These are phyloP conservation scores for Tolypocladium sp. DNA, from an alignment of 2,329 filamentous ascomycete species.

Conservation along the genomic window DNA sequence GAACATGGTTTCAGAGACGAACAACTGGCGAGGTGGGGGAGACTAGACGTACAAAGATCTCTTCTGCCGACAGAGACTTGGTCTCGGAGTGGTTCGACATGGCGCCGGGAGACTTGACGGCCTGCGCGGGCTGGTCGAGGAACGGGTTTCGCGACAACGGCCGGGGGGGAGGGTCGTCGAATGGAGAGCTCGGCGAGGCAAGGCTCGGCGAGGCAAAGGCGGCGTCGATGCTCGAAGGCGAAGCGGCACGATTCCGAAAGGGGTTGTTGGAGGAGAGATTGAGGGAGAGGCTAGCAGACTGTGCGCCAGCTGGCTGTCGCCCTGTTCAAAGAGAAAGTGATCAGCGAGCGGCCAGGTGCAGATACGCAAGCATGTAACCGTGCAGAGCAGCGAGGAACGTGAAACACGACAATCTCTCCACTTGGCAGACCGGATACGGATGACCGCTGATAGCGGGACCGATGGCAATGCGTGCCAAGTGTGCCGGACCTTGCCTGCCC, in stretches of 20 bases:
- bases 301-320: constrained; percentile 4
- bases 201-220: constrained; percentile 25
- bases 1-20: background rate
- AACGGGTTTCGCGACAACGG: constrained; percentile 70
- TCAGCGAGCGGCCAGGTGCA: constrained; percentile 3
- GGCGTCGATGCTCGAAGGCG: constrained; percentile 36
- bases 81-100: constrained; percentile 40
- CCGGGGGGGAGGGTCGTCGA: constrained; percentile 49
- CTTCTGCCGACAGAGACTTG: constrained; percentile 48
- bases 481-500: background rate
- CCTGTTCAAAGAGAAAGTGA: constrained; percentile 7
- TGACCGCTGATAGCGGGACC: background rate
- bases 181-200: constrained; percentile 41
- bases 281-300: constrained; percentile 40
- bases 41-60: constrained; percentile 62
- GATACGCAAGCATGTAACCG: background rate
- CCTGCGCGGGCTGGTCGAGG: constrained; percentile 45
- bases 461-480: constrained; percentile 1
- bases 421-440: constrained; percentile 5
- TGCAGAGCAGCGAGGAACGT: constrained; percentile 4
- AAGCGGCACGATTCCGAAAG: constrained; percentile 64
- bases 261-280: constrained; percentile 77
- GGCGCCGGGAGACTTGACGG: constrained; percentile 32
- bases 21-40: constrained; percentile 6
- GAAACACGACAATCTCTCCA: constrained; percentile 12